Conservation (phyloP, 495 filamentous ascomycete genomes). For the Annulohypoxylon stygium region DNA sequence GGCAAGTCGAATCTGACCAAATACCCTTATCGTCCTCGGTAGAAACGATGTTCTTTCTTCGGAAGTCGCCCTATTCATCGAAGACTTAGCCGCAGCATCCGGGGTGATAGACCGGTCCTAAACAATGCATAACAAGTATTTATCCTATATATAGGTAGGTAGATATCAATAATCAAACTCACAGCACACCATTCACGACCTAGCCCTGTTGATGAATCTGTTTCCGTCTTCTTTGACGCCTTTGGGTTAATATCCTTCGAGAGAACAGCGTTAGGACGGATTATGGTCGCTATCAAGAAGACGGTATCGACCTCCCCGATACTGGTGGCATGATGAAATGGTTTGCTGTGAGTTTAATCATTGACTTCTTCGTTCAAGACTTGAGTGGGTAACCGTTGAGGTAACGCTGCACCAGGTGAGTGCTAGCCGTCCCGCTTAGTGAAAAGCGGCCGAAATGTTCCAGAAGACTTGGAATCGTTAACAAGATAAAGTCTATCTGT, state of each 20-base stretch:
- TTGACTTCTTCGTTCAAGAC: no score
- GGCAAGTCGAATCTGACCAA: neutral
- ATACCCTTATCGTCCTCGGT: neutral
- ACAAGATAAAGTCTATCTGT: neutral
- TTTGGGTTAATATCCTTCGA: neutral
- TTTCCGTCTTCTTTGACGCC: neutral
- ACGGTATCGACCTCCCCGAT: no score
- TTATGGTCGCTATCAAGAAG: no score
- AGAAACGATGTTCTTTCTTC: neutral
- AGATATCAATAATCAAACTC: neutral
- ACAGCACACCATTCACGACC: neutral
- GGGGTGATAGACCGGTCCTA: neutral
- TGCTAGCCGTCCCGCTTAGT: neutral
- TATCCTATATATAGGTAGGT: neutral
- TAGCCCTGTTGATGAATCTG: neutral
- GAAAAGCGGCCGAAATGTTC: neutral
- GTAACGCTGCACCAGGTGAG: neutral
- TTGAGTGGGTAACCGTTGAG: neutral
- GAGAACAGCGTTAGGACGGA: no score
- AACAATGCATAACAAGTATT: neutral
- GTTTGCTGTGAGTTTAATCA: no score
- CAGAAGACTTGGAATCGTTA: neutral
- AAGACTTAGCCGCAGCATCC: conserved; percentile 12
- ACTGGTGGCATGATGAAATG: no score
- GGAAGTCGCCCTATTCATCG: neutral